Evolutionary conservation across 495 filamentous ascomycete genomes (phyloP).

Genomic region (Viridothelium virens): DNA sequence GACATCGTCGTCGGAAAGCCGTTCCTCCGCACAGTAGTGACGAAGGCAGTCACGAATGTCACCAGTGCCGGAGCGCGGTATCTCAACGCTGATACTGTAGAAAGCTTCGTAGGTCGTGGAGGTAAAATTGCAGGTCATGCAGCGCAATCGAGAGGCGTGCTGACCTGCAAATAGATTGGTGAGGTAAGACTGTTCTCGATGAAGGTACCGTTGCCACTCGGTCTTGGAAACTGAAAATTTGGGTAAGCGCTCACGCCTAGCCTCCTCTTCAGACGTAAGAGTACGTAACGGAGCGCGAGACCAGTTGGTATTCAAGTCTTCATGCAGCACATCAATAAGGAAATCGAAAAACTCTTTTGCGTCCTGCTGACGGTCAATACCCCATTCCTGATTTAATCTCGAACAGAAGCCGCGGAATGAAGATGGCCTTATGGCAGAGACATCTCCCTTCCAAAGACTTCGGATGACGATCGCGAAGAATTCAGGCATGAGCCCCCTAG

Average conservation of each 20-base stretch:
- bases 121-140: conserved; percentile 55
- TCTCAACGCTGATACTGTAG: conserved; percentile 60
- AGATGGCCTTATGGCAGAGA: conserved; percentile 45
- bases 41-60: conserved; percentile 58
- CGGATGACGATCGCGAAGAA: conserved; percentile 67
- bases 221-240: conserved; percentile 51
- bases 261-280: conserved; percentile 55
- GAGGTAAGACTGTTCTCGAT: conserved; percentile 59
- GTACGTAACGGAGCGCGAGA: conserved; percentile 49
- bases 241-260: conserved; percentile 54
- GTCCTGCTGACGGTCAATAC: conserved; percentile 63
- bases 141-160: conserved; percentile 55
- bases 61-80: conserved; percentile 45
- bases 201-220: conserved; percentile 64
- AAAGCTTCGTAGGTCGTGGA: conserved; percentile 68
- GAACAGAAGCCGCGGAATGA: conserved; percentile 59
- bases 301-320: conserved; percentile 67
- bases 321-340: conserved; percentile 60
- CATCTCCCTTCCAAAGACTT: conserved; percentile 61
- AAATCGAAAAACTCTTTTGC: conserved; percentile 72
- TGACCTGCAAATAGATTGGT: conserved; percentile 66
- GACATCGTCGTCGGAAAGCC: conserved; percentile 56
- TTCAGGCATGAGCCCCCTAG: conserved; percentile 70
- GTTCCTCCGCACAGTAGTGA: conserved; percentile 62
- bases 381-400: conserved; percentile 51